Percentiles rank a stretch among this genome's conserved stretches.
Conservation (phyloP, 31 red algal species). For the Endocladia muricata region DNA sequence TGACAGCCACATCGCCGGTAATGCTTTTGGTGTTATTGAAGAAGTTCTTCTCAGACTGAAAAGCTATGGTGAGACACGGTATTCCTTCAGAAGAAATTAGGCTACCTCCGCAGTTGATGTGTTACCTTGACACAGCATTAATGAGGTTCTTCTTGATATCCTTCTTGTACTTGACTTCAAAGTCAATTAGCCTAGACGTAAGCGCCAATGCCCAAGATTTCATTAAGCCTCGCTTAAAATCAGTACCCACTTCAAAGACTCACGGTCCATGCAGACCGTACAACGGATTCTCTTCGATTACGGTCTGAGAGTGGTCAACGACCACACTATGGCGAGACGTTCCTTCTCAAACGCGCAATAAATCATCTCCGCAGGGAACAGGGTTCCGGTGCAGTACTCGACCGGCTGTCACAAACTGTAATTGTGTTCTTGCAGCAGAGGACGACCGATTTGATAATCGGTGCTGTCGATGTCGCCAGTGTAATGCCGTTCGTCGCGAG, state of each 20-base stretch:
- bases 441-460: slow-evolving; percentile 19
- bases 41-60: neutral
- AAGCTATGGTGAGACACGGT: neutral
- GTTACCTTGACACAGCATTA: slow-evolving; percentile 8
- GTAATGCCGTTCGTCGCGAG: neutral
- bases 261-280: slow-evolving; percentile 30
- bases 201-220: slow-evolving; percentile 14
- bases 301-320: slow-evolving; percentile 16
- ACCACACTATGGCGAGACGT: slow-evolving; percentile 40
- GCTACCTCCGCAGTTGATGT: neutral
- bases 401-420: slow-evolving; percentile 14
- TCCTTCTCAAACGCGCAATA: slow-evolving; percentile 38
- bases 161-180: neutral
- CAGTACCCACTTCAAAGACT: slow-evolving; percentile 44
- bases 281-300: slow-evolving; percentile 24
- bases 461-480: slow-evolving; percentile 35
- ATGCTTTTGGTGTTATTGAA: neutral
- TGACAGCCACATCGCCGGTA: neutral
- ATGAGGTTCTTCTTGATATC: slow-evolving; percentile 5
- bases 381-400: slow-evolving; percentile 37
- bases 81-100: neutral
- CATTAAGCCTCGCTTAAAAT: slow-evolving; percentile 1
- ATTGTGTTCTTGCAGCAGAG: slow-evolving; percentile 26
- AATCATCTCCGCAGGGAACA: slow-evolving; percentile 29
- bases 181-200: slow-evolving; percentile 21